Conservation (phyloP, 257 asterid species). For the Primulina eburnea region DNA sequence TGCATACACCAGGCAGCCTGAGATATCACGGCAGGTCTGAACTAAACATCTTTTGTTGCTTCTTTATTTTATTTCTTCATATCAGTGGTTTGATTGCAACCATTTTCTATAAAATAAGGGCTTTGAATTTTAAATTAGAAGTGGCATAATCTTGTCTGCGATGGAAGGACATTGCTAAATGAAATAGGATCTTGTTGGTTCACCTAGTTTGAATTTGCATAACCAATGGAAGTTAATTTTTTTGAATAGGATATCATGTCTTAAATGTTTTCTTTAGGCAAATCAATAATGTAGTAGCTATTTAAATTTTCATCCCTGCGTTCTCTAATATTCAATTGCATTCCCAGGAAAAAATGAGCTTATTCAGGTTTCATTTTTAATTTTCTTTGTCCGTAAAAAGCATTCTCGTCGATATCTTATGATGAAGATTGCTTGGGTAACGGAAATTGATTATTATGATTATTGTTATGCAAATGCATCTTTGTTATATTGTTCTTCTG, state of each 20-base stretch:
- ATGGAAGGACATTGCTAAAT: not conserved
- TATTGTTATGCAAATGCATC: not conserved
- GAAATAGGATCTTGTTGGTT: not conserved
- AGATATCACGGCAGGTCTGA: conserved; percentile 81
- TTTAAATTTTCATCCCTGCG: not conserved
- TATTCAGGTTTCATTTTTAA: not conserved
- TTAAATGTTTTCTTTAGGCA: not conserved
- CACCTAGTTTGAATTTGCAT: not conserved
- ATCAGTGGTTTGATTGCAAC: not conserved
- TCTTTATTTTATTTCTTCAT: not conserved
- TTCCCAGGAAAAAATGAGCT: not conserved
- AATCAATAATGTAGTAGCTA: not conserved
- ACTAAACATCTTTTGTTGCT: conserved; percentile 18
- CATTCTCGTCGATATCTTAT: not conserved
- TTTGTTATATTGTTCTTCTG: not conserved
- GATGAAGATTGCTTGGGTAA: not conserved
- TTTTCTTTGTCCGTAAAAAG: not conserved
- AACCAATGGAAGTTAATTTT: not conserved
- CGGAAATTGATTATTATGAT: not conserved
- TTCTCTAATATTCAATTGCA: not conserved
- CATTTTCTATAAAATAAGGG: not conserved
- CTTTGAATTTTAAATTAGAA: not conserved
- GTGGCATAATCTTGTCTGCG: conserved; percentile 1
- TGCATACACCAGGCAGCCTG: conserved; percentile 66
- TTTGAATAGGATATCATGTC: too few species aligned